A percentile compares a stretch with the other conserved stretches of the same genome.
These are phyloP conservation scores for Aristolochia fimbriata DNA, from an alignment of 164 flowering plant genomes.

Conservation along the genomic window DNA sequence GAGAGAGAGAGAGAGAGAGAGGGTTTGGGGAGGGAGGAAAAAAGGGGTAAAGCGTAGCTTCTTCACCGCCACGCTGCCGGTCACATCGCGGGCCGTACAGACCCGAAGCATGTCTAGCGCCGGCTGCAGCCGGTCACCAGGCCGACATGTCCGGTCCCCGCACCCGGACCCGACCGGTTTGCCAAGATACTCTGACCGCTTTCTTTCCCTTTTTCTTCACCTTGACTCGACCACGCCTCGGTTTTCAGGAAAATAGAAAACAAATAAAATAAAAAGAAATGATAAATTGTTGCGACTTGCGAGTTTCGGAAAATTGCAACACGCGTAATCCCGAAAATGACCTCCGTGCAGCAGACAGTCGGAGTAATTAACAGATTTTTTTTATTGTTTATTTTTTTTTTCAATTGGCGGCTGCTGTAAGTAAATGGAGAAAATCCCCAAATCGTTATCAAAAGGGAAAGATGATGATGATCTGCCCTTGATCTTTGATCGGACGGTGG, in stretches of 20 bases:
- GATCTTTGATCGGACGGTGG: no score
- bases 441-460: no score
- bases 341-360: no score
- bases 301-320: neutral
- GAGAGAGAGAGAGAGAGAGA: neutral
- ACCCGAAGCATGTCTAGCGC: slow-evolving; percentile 6
- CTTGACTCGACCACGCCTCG: neutral
- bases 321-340: no score
- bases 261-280: no score
- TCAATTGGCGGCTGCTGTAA: no score
- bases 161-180: neutral
- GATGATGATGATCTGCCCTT: no score
- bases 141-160: slow-evolving; percentile 4
- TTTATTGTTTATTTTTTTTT: no score
- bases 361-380: no score
- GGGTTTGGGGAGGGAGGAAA: no score
- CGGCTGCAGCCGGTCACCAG: slow-evolving; percentile 2
- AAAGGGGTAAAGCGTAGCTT: neutral
- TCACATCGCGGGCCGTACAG: neutral
- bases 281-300: neutral
- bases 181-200: neutral
- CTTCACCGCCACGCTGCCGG: slow-evolving; percentile 6
- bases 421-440: no score
- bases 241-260: neutral
- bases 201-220: neutral